Evolutionary conservation across 108 stramenopile genomes (phyloP).

Genomic region (Cyclostephanos tholiformis): DNA sequence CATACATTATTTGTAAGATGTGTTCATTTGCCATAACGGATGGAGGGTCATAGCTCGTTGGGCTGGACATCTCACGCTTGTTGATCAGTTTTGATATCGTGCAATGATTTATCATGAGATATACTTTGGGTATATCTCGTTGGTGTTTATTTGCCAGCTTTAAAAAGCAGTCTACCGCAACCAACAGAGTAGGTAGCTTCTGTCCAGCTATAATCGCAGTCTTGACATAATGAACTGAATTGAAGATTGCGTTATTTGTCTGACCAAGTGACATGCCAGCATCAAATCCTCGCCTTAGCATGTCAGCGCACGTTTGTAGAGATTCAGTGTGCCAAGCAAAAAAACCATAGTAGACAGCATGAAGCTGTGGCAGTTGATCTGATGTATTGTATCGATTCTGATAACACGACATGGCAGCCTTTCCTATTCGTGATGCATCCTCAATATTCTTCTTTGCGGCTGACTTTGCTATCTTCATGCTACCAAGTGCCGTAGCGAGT

Average conservation of each 20-base stretch:
- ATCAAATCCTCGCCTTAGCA: constrained; percentile 8
- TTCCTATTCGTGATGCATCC: constrained; percentile 23
- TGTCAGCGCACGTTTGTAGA: constrained; percentile 27
- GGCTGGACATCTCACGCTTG: too few species aligned
- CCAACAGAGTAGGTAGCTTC: constrained; percentile 17
- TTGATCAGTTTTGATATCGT: too few species aligned
- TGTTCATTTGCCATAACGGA: too few species aligned
- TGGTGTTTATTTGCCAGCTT: too few species aligned
- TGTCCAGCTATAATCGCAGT: constrained; percentile 13
- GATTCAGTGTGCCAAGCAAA: constrained; percentile 20
- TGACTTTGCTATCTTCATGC: background rate
- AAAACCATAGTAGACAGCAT: constrained; percentile 21
- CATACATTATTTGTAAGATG: background rate
- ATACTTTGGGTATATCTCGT: too few species aligned
- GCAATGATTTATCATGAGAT: too few species aligned
- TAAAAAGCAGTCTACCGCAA: constrained; percentile 12
- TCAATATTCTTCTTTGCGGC: background rate
- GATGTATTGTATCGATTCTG: constrained; percentile 4
- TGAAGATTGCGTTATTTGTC: constrained; percentile 8
- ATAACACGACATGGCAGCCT: constrained; percentile 11
- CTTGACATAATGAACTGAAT: constrained; percentile 3
- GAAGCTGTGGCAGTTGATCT: constrained; percentile 6
- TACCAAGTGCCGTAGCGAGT: constrained; percentile 16
- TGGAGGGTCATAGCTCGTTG: too few species aligned
- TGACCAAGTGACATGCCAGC: constrained; percentile 25